Base-by-base conservation (phyloP, 495 filamentous ascomycete species). In the Chaetomium fimeti region DNA sequence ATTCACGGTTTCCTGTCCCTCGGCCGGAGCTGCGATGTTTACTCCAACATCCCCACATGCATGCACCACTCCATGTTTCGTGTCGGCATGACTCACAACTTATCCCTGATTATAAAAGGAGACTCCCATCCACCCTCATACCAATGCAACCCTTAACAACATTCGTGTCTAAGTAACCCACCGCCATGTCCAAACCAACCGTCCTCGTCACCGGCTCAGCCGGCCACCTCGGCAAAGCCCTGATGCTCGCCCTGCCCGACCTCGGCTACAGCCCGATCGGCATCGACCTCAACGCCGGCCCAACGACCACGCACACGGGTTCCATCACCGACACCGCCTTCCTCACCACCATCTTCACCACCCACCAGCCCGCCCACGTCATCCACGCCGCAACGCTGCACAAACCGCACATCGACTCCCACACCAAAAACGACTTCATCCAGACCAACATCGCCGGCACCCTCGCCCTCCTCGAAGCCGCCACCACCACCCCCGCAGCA, bases 201-300 rank as follows among this genome's bases (percentile, higher is more conserved):
- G 66, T 75, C 42, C 69, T 75, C 2, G 68, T 75, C 51, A 75
- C 71, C n/a, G 73, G 73, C 55, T 73, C 71, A 18, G 65, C 73
- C 20, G 73, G 73, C 60, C 73, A 75, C 27, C 66, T 75, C 12
- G 71, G 73, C 66, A 66, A 51, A 0, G 73, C 73, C 43, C 68
- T 75, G 5, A 72, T 75, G 69, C 63, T 73, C 24, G 38, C 62
- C 25, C 61, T 73, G 7, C 64, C 71, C 2, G 20, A 61, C 0
- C 63, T 62, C 52, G 73, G 73, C 59, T 68, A 69, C 63, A 55
- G 5, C 1, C 69, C 73, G 3, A 40, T 72, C 15, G 71, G 73
- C 36, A 67, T 75, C 59, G 72, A 74, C 60, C 71, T 73, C 57
- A 60, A 66, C 7, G 16, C 71, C 42, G 66, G 62, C 43, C n/a